Conservation (phyloP, 2,329 filamentous ascomycete species). For the Hypoxylon rubiginosum region DNA sequence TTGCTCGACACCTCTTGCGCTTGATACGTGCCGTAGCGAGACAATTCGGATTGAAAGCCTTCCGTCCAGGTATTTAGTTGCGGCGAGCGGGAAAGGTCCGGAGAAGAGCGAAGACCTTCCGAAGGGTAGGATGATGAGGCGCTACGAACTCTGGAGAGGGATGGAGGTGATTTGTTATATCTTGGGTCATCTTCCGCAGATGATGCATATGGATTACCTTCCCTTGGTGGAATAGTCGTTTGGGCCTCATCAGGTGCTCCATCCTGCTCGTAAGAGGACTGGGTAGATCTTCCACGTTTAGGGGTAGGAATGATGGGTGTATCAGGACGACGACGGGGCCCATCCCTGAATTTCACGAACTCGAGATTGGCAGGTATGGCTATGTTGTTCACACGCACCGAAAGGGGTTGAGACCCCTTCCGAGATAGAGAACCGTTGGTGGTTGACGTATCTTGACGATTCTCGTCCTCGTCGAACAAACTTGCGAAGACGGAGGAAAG, state of each 20-base stretch:
- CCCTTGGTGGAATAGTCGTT: not conserved
- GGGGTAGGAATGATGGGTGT: not conserved
- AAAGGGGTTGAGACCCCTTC: slow-evolving; percentile 17
- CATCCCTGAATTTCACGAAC: slow-evolving; percentile 2
- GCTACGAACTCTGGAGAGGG: slow-evolving; percentile 26
- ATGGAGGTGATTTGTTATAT: slow-evolving; percentile 9
- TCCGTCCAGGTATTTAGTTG: slow-evolving; percentile 29
- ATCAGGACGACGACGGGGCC: not conserved
- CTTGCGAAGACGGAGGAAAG: slow-evolving; percentile 34
- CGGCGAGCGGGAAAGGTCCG: slow-evolving; percentile 28
- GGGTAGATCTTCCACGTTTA: no score
- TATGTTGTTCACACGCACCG: slow-evolving; percentile 23
- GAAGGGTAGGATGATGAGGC: slow-evolving; percentile 43
- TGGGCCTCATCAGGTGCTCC: not conserved
- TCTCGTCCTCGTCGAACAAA: slow-evolving; percentile 39
- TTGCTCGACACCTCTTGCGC: slow-evolving; percentile 1
- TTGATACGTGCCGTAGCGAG: slow-evolving; percentile 29
- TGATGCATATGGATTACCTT: not conserved
- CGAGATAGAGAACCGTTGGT: not conserved
- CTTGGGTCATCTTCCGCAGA: not conserved
- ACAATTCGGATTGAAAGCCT: slow-evolving; percentile 34
- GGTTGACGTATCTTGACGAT: slow-evolving; percentile 6
- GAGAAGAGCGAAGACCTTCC: slow-evolving; percentile 40
- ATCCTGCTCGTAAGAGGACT: no score
- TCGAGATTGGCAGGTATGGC: slow-evolving; percentile 8